Base-by-base conservation (phyloP, 73 alveolate species). In the Paramecium octaurelia region DNA sequence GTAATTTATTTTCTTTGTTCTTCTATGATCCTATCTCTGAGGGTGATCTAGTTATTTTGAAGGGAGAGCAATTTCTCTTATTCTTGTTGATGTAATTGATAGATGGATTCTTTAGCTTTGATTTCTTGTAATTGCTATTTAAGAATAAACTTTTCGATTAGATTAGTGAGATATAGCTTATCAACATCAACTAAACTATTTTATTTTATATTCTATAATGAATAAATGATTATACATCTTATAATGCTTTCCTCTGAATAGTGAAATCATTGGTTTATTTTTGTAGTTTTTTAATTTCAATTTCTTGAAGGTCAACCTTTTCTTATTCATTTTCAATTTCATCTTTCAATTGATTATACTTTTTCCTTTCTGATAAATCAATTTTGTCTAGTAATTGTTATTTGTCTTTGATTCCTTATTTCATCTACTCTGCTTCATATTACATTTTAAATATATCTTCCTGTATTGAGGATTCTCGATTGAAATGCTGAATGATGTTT, bases 21-120 rank as follows among this genome's bases (percentile, higher is more conserved):
- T 44, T 20, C 91, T 43, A 80, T 80, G 46, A 80, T 80, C 7
- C 57, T 21, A 24, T 80, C 91, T 46, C 91, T 80, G 6, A 80
- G 12, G 4, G 70, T 38, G 18, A 80, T 42, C 44, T 80, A 46
- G 16, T 64, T 80, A 9, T 64, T 80, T 42, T 31, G 46, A 31
- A 80, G 36, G 23, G 91, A 21, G 4, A 80, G 57, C 18, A 20
- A 8, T 14, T 64, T 80, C 29, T 80, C 91, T 48, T 80, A 23
- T 44, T 80, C 46, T 46, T 80, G 16, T 24, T 16, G 8, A 43
- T 80, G 27, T n/a, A 80, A 23, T 8, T 23, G 3, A 44, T 80
- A 40, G 16, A 80, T 42, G 7, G 23, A 12, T 23, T 80, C 91
- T 43, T 80, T 42, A 11, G 48, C 6, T 24, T 80, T 80, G 38